Evolutionary conservation across 192 early-diverging fungal species (phyloP).

Genomic region (Backusella liffmaniae): DNA sequence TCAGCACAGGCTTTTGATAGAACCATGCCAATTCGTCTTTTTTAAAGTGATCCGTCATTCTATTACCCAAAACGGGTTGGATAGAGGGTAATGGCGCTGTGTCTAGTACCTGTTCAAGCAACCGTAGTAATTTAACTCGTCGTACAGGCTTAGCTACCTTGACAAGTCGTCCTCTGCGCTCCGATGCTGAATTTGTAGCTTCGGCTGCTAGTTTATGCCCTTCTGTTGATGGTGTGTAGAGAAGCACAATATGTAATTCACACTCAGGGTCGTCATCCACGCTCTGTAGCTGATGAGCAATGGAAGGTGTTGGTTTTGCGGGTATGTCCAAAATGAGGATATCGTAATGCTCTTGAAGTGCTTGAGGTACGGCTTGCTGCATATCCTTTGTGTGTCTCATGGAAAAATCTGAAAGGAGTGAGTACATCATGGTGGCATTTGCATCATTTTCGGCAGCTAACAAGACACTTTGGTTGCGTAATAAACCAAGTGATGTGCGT

Average conservation of each 20-base stretch:
- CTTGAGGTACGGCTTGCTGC: constrained; percentile 21
- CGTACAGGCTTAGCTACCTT: constrained; percentile 44
- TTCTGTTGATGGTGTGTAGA: constrained; percentile 28
- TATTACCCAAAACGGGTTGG: constrained; percentile 26
- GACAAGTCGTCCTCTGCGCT: constrained; percentile 24
- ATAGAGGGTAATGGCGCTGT: constrained; percentile 6
- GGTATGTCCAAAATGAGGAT: constrained; percentile 30
- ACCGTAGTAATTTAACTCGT: constrained; percentile 41
- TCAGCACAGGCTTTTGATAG: constrained; percentile 40
- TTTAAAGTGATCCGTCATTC: constrained; percentile 36
- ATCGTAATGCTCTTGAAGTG: constrained; percentile 16
- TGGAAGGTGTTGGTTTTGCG: constrained; percentile 11
- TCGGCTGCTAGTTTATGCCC: constrained; percentile 25
- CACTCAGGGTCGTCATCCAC: constrained; percentile 28
- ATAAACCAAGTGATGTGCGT: neutral
- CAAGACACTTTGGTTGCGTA: constrained; percentile 7
- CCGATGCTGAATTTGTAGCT: constrained; percentile 17
- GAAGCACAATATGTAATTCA: constrained; percentile 25
- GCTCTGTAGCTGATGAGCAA: constrained; percentile 19
- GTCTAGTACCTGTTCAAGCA: constrained; percentile 42
- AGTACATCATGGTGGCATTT: constrained; percentile 23
- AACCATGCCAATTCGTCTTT: constrained; percentile 39
- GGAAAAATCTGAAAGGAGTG: constrained; percentile 23
- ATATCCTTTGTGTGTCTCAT: constrained; percentile 15
- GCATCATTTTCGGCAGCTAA: constrained; percentile 16